Evolutionary conservation across 148 eudicot species (phyloP).

Genomic region (Dysphania ambrosioides): DNA sequence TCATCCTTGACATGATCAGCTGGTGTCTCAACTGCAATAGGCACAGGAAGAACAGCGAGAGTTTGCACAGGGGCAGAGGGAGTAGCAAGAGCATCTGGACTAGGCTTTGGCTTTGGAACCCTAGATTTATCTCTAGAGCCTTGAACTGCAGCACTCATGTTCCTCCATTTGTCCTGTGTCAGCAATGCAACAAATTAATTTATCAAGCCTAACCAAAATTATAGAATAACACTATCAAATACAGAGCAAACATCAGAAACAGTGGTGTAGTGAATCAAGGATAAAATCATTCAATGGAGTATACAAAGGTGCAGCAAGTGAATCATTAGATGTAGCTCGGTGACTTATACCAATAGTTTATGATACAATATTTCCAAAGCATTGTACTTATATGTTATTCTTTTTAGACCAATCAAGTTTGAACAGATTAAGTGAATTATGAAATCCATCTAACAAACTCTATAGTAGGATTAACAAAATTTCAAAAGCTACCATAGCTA

Average conservation of each 20-base stretch:
- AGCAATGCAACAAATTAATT: slow-evolving; percentile 18
- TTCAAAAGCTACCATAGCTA: not conserved
- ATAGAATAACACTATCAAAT: not conserved
- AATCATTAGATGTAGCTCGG: not conserved
- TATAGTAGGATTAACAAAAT: not conserved
- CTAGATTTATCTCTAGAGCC: slow-evolving; percentile 64
- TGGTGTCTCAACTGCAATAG: slow-evolving; percentile 34
- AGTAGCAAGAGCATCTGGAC: slow-evolving; percentile 41
- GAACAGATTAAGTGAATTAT: not conserved
- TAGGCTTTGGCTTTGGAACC: slow-evolving; percentile 44
- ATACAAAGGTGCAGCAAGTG: slow-evolving; percentile 1
- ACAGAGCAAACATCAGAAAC: not conserved
- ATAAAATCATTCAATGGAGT: not conserved
- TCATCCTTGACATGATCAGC: slow-evolving; percentile 53
- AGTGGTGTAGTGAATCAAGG: not conserved
- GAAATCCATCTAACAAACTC: not conserved
- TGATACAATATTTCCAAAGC: not conserved
- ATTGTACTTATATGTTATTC: not conserved
- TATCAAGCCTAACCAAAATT: not conserved
- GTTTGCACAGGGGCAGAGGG: slow-evolving; percentile 28
- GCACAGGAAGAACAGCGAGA: slow-evolving; percentile 29
- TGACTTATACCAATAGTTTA: not conserved
- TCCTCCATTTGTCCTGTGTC: slow-evolving; percentile 90
- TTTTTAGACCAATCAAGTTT: not conserved
- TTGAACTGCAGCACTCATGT: slow-evolving; percentile 73